Percentiles rank a stretch among this genome's conserved stretches.
Evolutionary conservation across 768 basidiomycete species (phyloP).

Genomic region (Lyophyllum shimeji): DNA sequence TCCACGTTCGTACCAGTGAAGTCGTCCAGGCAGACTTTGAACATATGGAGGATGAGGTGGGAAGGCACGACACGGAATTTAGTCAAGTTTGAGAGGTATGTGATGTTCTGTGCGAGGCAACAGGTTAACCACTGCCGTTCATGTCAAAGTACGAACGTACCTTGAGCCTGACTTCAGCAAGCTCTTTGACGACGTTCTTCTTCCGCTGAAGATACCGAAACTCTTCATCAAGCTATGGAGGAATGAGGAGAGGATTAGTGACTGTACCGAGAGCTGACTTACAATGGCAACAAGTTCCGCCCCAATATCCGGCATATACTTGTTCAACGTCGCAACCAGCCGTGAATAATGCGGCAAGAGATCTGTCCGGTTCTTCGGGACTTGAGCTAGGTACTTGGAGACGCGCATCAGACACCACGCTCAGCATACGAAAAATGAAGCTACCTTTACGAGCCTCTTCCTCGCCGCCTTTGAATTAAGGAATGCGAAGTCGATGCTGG

Average conservation of each 20-base stretch:
- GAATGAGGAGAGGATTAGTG: conserved; percentile 4
- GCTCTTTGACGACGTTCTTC: conserved; percentile 88
- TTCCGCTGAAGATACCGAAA: conserved; percentile 94
- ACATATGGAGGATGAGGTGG: conserved; percentile 91
- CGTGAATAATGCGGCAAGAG: conserved; percentile 92
- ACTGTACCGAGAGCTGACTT: conserved; percentile 28
- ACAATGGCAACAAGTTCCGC: conserved; percentile 79
- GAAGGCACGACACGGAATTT: conserved; percentile 91
- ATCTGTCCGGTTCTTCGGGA: conserved; percentile 87
- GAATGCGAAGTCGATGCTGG: conserved; percentile 93
- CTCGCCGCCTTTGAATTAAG: conserved; percentile 96
- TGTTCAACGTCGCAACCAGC: conserved; percentile 83
- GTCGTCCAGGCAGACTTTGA: conserved; percentile 97
- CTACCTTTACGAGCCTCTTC: conserved; percentile 85
- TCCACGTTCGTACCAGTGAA: conserved; percentile 92
- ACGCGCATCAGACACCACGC: background rate
- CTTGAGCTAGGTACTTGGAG: conserved; percentile 76
- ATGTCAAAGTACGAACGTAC: conserved; percentile 34
- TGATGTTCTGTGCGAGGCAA: conserved; percentile 64
- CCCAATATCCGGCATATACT: conserved; percentile 94
- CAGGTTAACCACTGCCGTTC: background rate
- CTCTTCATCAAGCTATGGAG: conserved; percentile 86
- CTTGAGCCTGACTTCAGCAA: conserved; percentile 83
- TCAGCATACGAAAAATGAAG: conserved; percentile 5
- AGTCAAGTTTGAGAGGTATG: conserved; percentile 88